These are phyloP conservation scores for Mycena chlorophos DNA, from an alignment of 768 basidiomycete species.

Conservation along the genomic window DNA sequence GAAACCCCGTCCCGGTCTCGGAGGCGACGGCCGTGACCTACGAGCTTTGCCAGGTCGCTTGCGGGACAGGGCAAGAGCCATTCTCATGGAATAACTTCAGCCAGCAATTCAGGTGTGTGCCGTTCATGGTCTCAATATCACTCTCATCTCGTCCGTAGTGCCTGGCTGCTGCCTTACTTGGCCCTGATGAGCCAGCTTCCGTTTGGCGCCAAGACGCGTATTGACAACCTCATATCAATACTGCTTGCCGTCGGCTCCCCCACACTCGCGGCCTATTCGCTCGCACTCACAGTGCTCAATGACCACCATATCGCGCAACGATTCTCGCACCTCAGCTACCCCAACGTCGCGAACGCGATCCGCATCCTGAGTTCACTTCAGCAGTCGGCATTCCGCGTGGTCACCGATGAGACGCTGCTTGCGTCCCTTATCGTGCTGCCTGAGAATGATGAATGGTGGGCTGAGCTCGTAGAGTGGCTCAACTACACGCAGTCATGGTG, in stretches of 20 bases:
- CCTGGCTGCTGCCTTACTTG: slow-evolving; percentile 42
- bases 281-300: slow-evolving; percentile 38
- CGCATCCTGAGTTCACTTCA: slow-evolving; percentile 34
- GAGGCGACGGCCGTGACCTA: slow-evolving; percentile 28
- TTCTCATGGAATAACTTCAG: slow-evolving; percentile 33
- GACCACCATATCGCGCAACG: slow-evolving; percentile 32
- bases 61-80: slow-evolving; percentile 20
- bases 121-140: not conserved
- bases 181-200: slow-evolving; percentile 43
- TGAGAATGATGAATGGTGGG: slow-evolving; percentile 42
- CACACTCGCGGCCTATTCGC: slow-evolving; percentile 38
- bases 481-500: slow-evolving; percentile 41
- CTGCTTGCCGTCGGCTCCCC: slow-evolving; percentile 42
- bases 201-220: slow-evolving; percentile 32
- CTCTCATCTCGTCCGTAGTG: slow-evolving; percentile 17
- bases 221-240: slow-evolving; percentile 36
- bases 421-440: slow-evolving; percentile 39
- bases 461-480: slow-evolving; percentile 29
- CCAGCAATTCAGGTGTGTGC: slow-evolving; percentile 31
- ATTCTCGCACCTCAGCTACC: slow-evolving; percentile 25
- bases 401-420: slow-evolving; percentile 28
- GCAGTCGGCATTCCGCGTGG: slow-evolving; percentile 36
- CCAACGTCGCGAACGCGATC: slow-evolving; percentile 25
- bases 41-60: slow-evolving; percentile 24
- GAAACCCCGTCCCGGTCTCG: slow-evolving; percentile 21